Evolutionary conservation across 139 green algal genomes (phyloP).

Genomic region (Coccomyxa sp.): DNA sequence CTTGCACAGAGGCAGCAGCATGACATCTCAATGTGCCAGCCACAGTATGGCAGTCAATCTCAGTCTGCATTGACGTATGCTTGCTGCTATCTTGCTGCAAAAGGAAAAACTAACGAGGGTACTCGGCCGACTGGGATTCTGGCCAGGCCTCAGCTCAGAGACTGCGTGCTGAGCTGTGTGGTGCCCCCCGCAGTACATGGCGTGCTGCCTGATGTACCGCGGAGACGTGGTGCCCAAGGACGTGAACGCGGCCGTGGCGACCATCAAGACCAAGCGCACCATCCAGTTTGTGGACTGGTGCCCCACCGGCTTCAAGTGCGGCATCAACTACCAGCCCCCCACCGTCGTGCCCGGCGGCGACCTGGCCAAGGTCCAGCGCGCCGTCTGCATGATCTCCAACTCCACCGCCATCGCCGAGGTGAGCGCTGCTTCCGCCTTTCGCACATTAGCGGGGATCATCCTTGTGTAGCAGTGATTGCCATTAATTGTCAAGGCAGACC

Average conservation of each 20-base stretch:
- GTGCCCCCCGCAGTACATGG: conserved; percentile 95
- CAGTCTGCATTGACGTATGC: no score
- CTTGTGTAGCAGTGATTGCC: no score
- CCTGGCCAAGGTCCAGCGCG: conserved; percentile 98
- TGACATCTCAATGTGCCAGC: no score
- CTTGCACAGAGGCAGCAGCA: no score
- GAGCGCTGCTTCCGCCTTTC: background rate
- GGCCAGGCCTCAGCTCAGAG: no score
- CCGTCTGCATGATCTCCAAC: conserved; percentile 99
- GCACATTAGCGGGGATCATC: background rate
- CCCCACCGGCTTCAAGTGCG: conserved; percentile 99
- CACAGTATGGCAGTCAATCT: no score
- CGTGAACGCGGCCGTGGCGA: conserved; percentile 94
- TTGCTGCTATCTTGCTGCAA: no score
- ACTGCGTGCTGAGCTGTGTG: no score
- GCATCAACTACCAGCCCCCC: conserved; percentile 99
- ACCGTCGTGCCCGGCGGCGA: conserved; percentile 95
- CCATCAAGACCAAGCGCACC: conserved; percentile 99
- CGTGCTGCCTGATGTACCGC: conserved; percentile 99
- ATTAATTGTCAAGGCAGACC: no score
- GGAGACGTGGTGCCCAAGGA: conserved; percentile 99
- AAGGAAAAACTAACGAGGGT: no score
- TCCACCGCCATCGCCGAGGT: conserved; percentile 96
- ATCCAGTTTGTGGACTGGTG: conserved; percentile 99
- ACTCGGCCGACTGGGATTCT: no score